These are phyloP conservation scores for Malus domestica DNA, from an alignment of 306 rosid genomes.

Conservation along the genomic window ASM211411v1 NC_041800.1:11587501-11588000, in stretches of 20 bases:
- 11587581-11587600: not conserved
- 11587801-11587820: not conserved
- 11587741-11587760: constrained; percentile 1
- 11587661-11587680: not conserved
- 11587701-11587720: not conserved
- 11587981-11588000: not conserved
- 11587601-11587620: not conserved
- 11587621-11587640: not conserved
- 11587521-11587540: constrained; percentile 1
- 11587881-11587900: constrained; percentile 60
- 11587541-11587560: not conserved
- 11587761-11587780: not conserved
- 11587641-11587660: not conserved
- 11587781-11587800: not conserved
- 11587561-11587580: not conserved
- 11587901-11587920: constrained; percentile 94
- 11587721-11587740: not conserved
- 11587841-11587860: constrained; percentile 97
- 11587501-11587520: constrained; percentile 80
- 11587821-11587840: constrained; percentile 70
- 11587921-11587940: constrained; percentile 81
- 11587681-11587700: not conserved
- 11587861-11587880: constrained; percentile 65
- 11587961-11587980: constrained; percentile 80
- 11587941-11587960: constrained; percentile 96